These are phyloP conservation scores for Murraya koenigii DNA, from an alignment of 345 rosid species.

Conservation along the genomic window DNA sequence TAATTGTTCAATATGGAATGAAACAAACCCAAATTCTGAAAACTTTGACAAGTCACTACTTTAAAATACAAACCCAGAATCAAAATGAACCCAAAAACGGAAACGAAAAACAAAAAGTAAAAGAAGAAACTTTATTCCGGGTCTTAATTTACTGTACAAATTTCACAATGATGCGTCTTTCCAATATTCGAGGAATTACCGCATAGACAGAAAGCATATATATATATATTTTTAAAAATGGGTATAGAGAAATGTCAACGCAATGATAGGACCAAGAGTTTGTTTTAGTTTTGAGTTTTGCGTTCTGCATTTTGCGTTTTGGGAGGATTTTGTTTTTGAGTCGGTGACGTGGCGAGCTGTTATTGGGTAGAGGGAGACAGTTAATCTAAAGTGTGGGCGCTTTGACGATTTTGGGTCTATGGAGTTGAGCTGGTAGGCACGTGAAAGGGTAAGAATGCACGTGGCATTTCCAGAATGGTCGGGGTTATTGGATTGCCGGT, in stretches of 20 bases:
- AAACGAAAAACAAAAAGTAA: not conserved
- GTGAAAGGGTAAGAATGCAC: not conserved
- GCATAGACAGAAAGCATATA: too few relatives aligned
- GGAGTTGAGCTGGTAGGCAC: not conserved
- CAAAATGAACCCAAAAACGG: not conserved
- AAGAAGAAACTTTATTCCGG: not conserved
- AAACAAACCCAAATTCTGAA: not conserved
- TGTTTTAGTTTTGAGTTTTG: not conserved
- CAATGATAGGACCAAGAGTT: not conserved
- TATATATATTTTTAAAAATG: too few relatives aligned
- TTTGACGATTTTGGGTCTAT: not conserved
- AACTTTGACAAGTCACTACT: not conserved
- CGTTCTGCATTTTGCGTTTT: not conserved
- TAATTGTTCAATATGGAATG: not conserved
- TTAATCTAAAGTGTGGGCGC: not conserved
- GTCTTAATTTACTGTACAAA: not conserved
- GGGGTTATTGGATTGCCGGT: conserved; percentile 14
- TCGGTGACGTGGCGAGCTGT: conserved; percentile 13
- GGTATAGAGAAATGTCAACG: not conserved
- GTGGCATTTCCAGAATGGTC: conserved; percentile 17
- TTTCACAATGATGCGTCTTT: conserved; percentile 22
- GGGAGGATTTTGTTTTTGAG: not conserved
- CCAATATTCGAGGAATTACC: conserved; percentile 43
- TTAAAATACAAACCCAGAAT: not conserved
- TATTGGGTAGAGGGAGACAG: not conserved